Evolutionary conservation across 345 rosid genomes (phyloP), one percentile per base, ranked within the genome.

Genomic region (Kandelia obovata): DNA sequence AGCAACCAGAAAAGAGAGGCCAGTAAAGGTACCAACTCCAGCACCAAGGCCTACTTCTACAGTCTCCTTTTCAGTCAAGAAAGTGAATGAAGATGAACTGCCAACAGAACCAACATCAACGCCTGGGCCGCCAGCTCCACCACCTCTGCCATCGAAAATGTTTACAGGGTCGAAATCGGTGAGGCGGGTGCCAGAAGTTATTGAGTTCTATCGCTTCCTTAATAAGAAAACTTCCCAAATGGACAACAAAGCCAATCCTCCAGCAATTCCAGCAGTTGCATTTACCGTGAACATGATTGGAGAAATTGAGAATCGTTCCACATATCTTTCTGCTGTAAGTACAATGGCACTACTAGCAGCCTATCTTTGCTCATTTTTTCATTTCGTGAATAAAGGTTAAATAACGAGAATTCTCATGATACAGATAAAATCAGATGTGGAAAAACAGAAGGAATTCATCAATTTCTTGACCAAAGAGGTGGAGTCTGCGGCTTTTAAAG

Each of bases 221-320:
- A 88, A 96, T 19, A 88, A 71, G 79, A 89, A 83, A 74, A 94
- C 87, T 75, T 80, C 81, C 61, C 75, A 69, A 51, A 73, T 77
- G 70, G 88, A 80, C 34, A 87, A 79, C 75, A 88, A 57, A 71
- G 49, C 74, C 77, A 86, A 72, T 71, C 61, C 74, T 46, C 39
- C 81, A 34, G 82, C 80, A 39, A 73, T 64, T 61, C 81, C 86
- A 13, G 76, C 32, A 2, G 75, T 79, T 47, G 81, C 86, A 67
- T 84, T 80, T 65, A 82, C 70, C 60, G 77, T 52, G 71, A 87
- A 84, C 83, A 89, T 95, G 99, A 95, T 95, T 27, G 99, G 99
- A 71, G 99, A 95, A 74, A 91, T 95, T 31, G 99, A 95, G 82
- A 88, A 95, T 62, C 89, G 99, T 6, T 95, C 99, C 26, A 78